These are phyloP conservation scores for Crotalaria pallida DNA, from an alignment of 306 rosid genomes.

Conservation along the genomic window DNA sequence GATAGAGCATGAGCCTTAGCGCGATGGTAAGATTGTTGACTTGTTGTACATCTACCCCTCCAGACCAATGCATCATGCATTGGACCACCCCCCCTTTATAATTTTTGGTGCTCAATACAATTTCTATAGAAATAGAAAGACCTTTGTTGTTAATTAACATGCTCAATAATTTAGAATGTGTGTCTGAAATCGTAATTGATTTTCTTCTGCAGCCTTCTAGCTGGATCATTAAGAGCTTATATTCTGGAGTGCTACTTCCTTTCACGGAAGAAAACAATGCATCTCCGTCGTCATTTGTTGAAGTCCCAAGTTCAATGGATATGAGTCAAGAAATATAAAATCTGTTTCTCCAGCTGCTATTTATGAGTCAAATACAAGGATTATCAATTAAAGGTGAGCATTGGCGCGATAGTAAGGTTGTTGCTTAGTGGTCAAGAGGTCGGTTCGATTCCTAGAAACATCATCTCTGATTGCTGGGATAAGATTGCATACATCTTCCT, in stretches of 20 bases:
- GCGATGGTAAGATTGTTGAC: too few species aligned
- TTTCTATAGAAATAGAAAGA: neutral
- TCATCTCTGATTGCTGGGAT: too few species aligned
- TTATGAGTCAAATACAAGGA: neutral
- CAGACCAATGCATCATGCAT: too few species aligned
- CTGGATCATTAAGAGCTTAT: conserved; percentile 78
- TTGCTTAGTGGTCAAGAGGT: too few species aligned
- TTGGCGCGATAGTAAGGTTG: too few species aligned
- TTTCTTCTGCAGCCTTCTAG: conserved; percentile 52
- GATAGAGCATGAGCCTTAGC: too few species aligned
- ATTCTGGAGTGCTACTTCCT: conserved; percentile 65
- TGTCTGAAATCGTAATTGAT: neutral
- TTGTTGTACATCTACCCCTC: too few species aligned
- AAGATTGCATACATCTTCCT: too few species aligned
- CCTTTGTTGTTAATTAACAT: neutral
- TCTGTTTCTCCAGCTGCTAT: neutral
- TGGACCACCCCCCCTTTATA: too few species aligned
- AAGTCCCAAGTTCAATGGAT: conserved; percentile 22
- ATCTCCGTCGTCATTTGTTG: conserved; percentile 14
- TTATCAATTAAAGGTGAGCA: neutral
- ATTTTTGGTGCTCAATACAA: neutral
- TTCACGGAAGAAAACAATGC: conserved; percentile 20
- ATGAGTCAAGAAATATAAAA: conserved; percentile 48
- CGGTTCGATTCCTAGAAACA: too few species aligned
- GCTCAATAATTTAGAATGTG: neutral